Evolutionary conservation across 179 eudicot species (phyloP).

Genomic region (Vitellaria paradoxa): DNA sequence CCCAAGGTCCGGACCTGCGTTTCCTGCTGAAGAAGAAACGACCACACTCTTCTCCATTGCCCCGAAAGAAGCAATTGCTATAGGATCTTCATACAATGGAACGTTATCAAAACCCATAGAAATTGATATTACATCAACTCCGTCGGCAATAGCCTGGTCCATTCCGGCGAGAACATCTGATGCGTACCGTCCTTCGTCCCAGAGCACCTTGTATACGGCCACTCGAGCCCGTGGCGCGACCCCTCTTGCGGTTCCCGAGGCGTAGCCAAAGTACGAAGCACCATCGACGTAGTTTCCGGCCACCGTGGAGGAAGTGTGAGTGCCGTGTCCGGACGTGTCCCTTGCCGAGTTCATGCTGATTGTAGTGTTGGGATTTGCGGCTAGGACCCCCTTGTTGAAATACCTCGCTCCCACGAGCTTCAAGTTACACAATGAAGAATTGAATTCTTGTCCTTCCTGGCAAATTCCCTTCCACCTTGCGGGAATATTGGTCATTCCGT

Average conservation of each 20-base stretch:
- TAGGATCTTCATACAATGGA: conserved; percentile 30
- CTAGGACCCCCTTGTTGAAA: too few relatives aligned
- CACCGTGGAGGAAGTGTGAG: too few relatives aligned
- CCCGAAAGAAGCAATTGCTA: conserved; percentile 9
- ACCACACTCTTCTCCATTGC: conserved; percentile 41
- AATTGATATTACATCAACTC: too few relatives aligned
- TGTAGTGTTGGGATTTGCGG: too few relatives aligned
- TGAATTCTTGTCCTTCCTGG: too few relatives aligned
- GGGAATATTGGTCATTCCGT: conserved; percentile 15
- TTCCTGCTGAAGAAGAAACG: conserved; percentile 45
- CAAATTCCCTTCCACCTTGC: too few relatives aligned
- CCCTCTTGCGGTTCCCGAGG: conserved; percentile 27
- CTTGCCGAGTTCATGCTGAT: too few relatives aligned
- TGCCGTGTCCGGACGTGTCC: too few relatives aligned
- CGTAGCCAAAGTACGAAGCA: too few relatives aligned
- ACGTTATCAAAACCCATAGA: background rate
- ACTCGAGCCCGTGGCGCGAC: conserved; percentile 42
- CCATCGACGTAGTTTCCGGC: too few relatives aligned
- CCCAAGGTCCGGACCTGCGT: conserved; percentile 18
- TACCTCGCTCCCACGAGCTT: too few relatives aligned
- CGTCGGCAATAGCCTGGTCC: conserved; percentile 30
- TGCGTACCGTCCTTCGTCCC: background rate
- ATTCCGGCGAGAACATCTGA: background rate
- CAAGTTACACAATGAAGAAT: too few relatives aligned
- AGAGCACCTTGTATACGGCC: conserved; percentile 32